Percentiles rank a stretch among this genome's conserved stretches.
Conservation (phyloP, 768 basidiomycete species). For the Naganishia vaughanmartiniae region DNA sequence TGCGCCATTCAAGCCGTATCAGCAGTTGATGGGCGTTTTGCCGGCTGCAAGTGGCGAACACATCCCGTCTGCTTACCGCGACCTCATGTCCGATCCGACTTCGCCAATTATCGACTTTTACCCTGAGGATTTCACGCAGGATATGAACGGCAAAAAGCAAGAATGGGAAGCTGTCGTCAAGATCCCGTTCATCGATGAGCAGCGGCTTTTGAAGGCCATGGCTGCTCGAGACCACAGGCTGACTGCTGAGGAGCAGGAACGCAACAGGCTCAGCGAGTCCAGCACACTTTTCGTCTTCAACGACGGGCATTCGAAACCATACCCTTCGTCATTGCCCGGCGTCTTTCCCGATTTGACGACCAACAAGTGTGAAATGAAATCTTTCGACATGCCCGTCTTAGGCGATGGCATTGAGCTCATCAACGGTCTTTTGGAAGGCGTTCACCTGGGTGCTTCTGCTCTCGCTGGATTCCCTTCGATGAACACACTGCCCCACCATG, state of each 20-base stretch:
- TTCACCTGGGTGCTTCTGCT: slow-evolving; percentile 75
- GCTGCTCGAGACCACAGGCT: slow-evolving; percentile 75
- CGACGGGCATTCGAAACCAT: slow-evolving; percentile 62
- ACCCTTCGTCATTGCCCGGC: slow-evolving; percentile 87
- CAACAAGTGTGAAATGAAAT: slow-evolving; percentile 73
- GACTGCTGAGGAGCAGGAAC: slow-evolving; percentile 66
- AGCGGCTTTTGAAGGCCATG: slow-evolving; percentile 78
- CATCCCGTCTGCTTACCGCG: slow-evolving; percentile 84
- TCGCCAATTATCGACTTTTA: slow-evolving; percentile 95
- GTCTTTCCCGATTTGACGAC: slow-evolving; percentile 87
- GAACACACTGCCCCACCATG: slow-evolving; percentile 76
- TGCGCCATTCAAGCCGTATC: slow-evolving; percentile 83
- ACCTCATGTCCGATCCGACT: slow-evolving; percentile 78
- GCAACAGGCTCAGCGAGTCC: slow-evolving; percentile 71
- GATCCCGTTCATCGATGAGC: slow-evolving; percentile 92
- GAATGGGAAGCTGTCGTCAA: slow-evolving; percentile 99
- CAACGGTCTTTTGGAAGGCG: slow-evolving; percentile 82
- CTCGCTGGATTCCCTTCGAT: slow-evolving; percentile 96
- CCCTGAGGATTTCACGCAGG: slow-evolving; percentile 82
- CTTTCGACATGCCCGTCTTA: slow-evolving; percentile 84
- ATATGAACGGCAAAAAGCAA: slow-evolving; percentile 95
- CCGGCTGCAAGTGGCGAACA: slow-evolving; percentile 85
- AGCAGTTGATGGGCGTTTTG: slow-evolving; percentile 97
- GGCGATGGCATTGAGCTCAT: slow-evolving; percentile 73
- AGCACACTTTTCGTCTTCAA: slow-evolving; percentile 76